Percentiles rank a stretch among this genome's conserved stretches.
phyloP scores from a whole-genome alignment of 768 basidiomycete species.

The Hypsizygus marmoreus region DNA sequence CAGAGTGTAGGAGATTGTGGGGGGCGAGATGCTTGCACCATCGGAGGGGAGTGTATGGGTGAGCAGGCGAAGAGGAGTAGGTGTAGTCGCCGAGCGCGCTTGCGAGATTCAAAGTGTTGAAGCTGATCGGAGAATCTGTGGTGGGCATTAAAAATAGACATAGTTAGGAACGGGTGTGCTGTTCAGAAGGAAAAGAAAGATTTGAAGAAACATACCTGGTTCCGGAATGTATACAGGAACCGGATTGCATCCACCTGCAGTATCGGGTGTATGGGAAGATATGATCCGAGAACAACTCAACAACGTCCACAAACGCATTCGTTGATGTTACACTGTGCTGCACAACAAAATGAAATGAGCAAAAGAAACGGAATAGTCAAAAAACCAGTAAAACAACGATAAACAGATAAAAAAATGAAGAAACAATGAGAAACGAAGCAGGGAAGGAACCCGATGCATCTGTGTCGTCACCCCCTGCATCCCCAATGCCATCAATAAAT shows the following conservation, averaged over 20 bases:
- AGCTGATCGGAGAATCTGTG: slow-evolving; percentile 62
- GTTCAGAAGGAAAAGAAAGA: no score
- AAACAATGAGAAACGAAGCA: no score
- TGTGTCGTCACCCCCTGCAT: slow-evolving; percentile 84
- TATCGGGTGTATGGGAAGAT: slow-evolving; percentile 87
- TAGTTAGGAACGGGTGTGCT: no score
- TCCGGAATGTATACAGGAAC: slow-evolving; percentile 93
- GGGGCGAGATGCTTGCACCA: slow-evolving; percentile 64
- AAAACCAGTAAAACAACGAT: not conserved
- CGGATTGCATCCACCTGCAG: slow-evolving; percentile 96
- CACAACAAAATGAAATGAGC: not conserved
- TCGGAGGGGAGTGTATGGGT: slow-evolving; percentile 74
- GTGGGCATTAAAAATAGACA: no score
- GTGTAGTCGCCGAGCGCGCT: slow-evolving; percentile 54
- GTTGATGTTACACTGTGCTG: slow-evolving; percentile 93
- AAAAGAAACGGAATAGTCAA: slow-evolving; percentile 1
- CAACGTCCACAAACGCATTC: slow-evolving; percentile 89
- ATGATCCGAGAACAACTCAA: slow-evolving; percentile 93
- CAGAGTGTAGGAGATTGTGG: slow-evolving; percentile 66
- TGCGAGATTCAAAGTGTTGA: slow-evolving; percentile 61
- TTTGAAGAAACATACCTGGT: slow-evolving; percentile 60
- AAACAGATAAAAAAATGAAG: no score
- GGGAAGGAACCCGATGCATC: slow-evolving; percentile 45
- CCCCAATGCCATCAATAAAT: slow-evolving; percentile 91
- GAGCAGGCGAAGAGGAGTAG: slow-evolving; percentile 62